Conservation (phyloP, 257 asterid genomes). For the Scutellaria barbata region DNA sequence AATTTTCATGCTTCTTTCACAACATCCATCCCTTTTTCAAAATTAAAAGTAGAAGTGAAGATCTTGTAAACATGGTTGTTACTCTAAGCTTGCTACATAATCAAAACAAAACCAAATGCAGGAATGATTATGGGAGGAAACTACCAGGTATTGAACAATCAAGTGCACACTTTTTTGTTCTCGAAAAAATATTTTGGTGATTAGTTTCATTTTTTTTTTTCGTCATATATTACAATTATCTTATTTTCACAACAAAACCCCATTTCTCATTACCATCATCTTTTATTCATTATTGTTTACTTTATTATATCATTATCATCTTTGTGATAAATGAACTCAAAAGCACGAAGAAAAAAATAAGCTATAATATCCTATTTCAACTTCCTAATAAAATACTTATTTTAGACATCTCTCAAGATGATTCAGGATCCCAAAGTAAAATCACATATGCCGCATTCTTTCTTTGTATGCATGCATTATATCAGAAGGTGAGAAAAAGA, state of each 20-base stretch:
- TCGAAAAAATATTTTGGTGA: background rate
- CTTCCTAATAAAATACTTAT: background rate
- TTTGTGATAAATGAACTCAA: too few species aligned
- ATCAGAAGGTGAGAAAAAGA: background rate
- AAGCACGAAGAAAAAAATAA: too few species aligned
- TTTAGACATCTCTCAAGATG: background rate
- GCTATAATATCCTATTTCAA: background rate
- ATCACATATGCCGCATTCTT: background rate
- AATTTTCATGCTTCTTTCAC: background rate
- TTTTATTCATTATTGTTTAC: too few species aligned
- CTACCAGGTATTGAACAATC: background rate
- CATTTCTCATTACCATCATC: too few species aligned
- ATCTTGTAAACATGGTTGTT: background rate
- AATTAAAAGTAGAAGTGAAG: background rate
- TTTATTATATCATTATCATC: too few species aligned
- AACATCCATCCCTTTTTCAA: background rate
- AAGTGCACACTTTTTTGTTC: background rate
- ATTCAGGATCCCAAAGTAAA: background rate
- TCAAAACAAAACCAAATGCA: background rate
- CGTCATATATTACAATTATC: background rate
- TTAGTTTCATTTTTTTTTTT: background rate
- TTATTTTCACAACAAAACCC: too few species aligned
- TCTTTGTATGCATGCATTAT: background rate
- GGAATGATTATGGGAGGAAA: background rate
- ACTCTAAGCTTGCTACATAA: background rate